Percentiles rank a stretch among this genome's conserved stretches.
phyloP scores from a whole-genome alignment of 179 eudicot species.

The Spergularia azorica region DNA sequence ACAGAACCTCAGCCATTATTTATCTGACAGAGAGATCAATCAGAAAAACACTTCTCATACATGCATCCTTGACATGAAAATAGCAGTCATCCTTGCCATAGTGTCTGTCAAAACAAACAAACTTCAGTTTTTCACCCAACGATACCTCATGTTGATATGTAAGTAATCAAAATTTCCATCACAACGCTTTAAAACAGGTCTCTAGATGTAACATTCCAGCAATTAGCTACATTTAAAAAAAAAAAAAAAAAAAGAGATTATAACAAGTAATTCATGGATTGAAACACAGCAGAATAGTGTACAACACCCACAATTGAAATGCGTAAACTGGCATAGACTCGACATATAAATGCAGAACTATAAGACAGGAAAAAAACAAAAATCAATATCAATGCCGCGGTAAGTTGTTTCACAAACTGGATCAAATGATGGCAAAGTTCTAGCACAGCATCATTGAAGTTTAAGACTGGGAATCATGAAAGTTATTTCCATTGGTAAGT shows the following conservation, averaged over 20 bases:
- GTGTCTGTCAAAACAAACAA: slow-evolving; percentile 1
- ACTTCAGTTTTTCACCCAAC: slow-evolving; percentile 10
- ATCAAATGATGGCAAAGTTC: background rate
- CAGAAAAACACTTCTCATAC: background rate
- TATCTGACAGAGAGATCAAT: background rate
- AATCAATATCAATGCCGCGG: too few species aligned
- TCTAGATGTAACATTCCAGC: too few species aligned
- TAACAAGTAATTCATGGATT: too few species aligned
- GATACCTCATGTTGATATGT: slow-evolving; percentile 9
- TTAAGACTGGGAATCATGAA: background rate
- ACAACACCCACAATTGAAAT: background rate
- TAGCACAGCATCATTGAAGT: slow-evolving; percentile 7
- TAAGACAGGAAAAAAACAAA: too few species aligned
- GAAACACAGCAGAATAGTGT: background rate
- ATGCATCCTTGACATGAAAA: slow-evolving; percentile 2
- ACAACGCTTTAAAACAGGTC: too few species aligned
- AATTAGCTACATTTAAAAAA: too few species aligned
- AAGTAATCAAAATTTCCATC: slow-evolving; percentile 9
- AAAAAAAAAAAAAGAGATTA: too few species aligned
- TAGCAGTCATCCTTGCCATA: background rate
- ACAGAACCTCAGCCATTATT: slow-evolving; percentile 27
- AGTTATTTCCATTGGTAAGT: background rate
- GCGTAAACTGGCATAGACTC: background rate
- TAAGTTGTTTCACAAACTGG: background rate
- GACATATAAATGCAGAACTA: too few species aligned